Evolutionary conservation across 2,329 filamentous ascomycete genomes (phyloP).

Genomic region (Colletotrichum viniferum): DNA sequence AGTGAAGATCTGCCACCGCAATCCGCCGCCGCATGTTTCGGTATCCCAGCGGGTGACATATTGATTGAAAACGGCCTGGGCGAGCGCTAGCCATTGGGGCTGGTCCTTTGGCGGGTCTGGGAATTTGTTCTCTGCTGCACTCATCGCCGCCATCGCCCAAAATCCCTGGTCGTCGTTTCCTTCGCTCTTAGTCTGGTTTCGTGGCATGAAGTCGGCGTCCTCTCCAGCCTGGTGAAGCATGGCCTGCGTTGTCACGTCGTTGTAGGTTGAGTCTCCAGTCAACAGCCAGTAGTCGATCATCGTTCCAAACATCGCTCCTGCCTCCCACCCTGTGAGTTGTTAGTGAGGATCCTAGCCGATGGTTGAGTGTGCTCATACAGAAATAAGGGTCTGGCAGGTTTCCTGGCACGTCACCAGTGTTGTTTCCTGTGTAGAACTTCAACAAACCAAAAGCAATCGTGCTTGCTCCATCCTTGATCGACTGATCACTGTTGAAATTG

Average conservation of each 20-base stretch:
- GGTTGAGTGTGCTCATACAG: slow-evolving; percentile 55
- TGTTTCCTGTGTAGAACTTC: slow-evolving; percentile 55
- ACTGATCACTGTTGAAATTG: slow-evolving; percentile 15
- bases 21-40: slow-evolving; percentile 69
- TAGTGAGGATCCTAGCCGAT: slow-evolving; percentile 49
- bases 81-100: slow-evolving; percentile 79
- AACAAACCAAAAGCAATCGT: slow-evolving; percentile 41
- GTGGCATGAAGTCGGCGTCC: slow-evolving; percentile 68
- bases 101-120: slow-evolving; percentile 66
- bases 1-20: slow-evolving; percentile 86
- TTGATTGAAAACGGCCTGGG: slow-evolving; percentile 80
- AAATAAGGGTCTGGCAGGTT: slow-evolving; percentile 68
- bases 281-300: slow-evolving; percentile 75
- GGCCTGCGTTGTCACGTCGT: slow-evolving; percentile 61
- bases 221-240: slow-evolving; percentile 65
- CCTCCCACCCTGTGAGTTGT: slow-evolving; percentile 68
- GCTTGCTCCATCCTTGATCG: slow-evolving; percentile 42
- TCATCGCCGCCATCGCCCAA: slow-evolving; percentile 84
- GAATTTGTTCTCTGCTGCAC: slow-evolving; percentile 77
- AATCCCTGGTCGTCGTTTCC: slow-evolving; percentile 83
- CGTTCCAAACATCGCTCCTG: slow-evolving; percentile 72
- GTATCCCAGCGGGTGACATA: slow-evolving; percentile 75
- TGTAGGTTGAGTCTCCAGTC: slow-evolving; percentile 71
- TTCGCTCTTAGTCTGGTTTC: slow-evolving; percentile 64
- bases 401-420: slow-evolving; percentile 61